A percentile compares a stretch with the other conserved stretches of the same genome.
Evolutionary conservation across 129 eudicot species (phyloP).

Genomic region (Lactuca sativa): DNA sequence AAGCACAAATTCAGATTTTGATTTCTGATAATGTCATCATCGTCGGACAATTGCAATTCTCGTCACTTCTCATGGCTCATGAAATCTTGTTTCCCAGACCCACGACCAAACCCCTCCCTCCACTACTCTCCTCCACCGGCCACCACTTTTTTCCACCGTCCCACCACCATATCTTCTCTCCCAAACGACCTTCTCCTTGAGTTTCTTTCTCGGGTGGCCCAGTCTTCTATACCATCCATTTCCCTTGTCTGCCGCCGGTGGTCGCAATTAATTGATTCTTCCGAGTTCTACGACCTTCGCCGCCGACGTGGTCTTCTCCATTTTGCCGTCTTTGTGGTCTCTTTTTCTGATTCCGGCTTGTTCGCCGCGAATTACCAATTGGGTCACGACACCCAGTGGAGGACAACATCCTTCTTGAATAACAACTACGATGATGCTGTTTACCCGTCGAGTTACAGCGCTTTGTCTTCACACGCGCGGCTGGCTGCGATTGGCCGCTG

Average conservation of each 20-base stretch:
- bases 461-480: slow-evolving; percentile 42
- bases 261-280: slow-evolving; percentile 52
- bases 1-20: background rate
- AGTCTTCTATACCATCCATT: slow-evolving; percentile 51
- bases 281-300: slow-evolving; percentile 55
- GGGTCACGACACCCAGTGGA: slow-evolving; percentile 45
- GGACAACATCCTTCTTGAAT: slow-evolving; percentile 20
- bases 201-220: slow-evolving; percentile 52
- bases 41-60: slow-evolving; percentile 56
- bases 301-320: slow-evolving; percentile 53
- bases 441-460: slow-evolving; percentile 22
- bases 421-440: slow-evolving; percentile 1
- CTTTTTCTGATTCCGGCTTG: slow-evolving; percentile 41
- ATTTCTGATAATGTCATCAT: slow-evolving; percentile 24
- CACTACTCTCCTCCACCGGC: slow-evolving; percentile 26
- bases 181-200: slow-evolving; percentile 78
- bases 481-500: slow-evolving; percentile 59
- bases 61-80: slow-evolving; percentile 74
- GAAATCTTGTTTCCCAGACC: slow-evolving; percentile 74
- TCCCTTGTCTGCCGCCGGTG: slow-evolving; percentile 68
- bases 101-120: slow-evolving; percentile 41
- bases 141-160: slow-evolving; percentile 28
- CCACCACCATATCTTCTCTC: slow-evolving; percentile 62
- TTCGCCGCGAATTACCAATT: slow-evolving; percentile 35
- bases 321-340: slow-evolving; percentile 55